Conservation (phyloP, 1,284 basidiomycete genomes). For the Tranzscheliella williamsii region DNA sequence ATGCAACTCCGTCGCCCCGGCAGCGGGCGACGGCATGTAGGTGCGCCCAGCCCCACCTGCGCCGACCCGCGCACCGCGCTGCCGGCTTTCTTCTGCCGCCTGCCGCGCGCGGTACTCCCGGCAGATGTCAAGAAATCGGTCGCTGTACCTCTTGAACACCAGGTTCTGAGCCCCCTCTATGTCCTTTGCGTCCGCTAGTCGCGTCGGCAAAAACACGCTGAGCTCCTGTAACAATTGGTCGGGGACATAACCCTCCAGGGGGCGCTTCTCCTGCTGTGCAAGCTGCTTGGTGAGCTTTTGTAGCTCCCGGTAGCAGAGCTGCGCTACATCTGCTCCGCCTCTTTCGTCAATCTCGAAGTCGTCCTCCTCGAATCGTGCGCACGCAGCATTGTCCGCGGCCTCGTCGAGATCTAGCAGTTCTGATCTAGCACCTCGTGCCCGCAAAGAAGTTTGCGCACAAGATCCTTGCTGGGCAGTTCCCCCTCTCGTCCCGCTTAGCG, state of each 20-base stretch:
- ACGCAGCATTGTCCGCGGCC: not conserved
- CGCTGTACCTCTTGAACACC: constrained; percentile 10
- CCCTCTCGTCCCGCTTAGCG: not conserved
- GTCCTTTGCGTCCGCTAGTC: not conserved
- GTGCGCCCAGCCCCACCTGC: too few species aligned
- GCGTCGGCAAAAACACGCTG: constrained; percentile 7
- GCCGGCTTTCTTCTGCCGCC: not conserved
- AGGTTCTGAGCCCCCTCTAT: constrained; percentile 1
- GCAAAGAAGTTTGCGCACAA: too few species aligned
- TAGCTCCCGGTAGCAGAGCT: constrained; percentile 20
- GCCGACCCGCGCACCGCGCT: too few species aligned
- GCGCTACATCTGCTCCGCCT: constrained; percentile 4
- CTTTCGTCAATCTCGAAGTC: constrained; percentile 15
- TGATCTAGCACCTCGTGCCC: constrained; percentile 15
- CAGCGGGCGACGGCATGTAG: too few species aligned
- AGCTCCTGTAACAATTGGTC: constrained; percentile 22
- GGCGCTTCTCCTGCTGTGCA: constrained; percentile 5
- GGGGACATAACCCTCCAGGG: constrained; percentile 9
- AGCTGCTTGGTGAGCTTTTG: constrained; percentile 12
- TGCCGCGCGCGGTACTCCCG: not conserved
- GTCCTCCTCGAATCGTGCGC: not conserved
- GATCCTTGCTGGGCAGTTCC: constrained; percentile 2
- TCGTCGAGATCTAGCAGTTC: not conserved
- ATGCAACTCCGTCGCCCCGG: too few species aligned
- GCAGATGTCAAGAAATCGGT: constrained; percentile 21